These are phyloP conservation scores for Aspergillus luchuensis DNA, from an alignment of 2,329 filamentous ascomycete genomes.

Conservation along the genomic window DNA sequence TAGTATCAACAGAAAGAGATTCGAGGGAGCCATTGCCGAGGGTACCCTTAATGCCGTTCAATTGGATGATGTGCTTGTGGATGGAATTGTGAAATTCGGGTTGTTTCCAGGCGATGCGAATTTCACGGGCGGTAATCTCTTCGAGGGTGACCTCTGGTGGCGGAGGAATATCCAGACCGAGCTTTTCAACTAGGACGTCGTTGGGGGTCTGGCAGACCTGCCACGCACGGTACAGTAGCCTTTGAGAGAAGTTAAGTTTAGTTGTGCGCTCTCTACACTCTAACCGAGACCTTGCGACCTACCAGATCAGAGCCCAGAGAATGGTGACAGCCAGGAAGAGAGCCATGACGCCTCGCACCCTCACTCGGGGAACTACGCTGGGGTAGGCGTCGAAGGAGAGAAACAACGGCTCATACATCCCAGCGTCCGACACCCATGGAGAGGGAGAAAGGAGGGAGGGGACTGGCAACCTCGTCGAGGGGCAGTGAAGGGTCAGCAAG, in stretches of 20 bases:
- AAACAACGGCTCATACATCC: conserved; percentile 51
- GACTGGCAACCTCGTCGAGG: conserved; percentile 9
- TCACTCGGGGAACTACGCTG: conserved; percentile 48
- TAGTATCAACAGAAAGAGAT: conserved; percentile 15
- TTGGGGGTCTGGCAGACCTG: conserved; percentile 90
- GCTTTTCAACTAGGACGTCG: conserved; percentile 83
- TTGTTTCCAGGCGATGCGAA: conserved; percentile 87
- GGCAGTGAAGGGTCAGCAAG: neutral
- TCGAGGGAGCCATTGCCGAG: neutral
- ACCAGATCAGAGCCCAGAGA: conserved; percentile 54
- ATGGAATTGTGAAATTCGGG: conserved; percentile 68
- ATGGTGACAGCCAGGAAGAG: conserved; percentile 51
- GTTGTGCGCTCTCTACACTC: neutral
- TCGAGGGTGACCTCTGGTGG: conserved; percentile 87
- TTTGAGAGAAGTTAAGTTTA: conserved; percentile 37
- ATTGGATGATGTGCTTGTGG: conserved; percentile 84
- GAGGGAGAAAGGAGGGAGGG: conserved; percentile 13
- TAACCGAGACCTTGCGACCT: conserved; percentile 18
- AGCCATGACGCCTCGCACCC: conserved; percentile 53
- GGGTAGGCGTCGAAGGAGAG: conserved; percentile 51
- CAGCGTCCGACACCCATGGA: conserved; percentile 41
- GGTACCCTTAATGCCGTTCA: conserved; percentile 86
- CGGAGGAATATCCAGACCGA: conserved; percentile 91
- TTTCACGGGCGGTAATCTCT: conserved; percentile 81
- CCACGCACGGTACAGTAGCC: conserved; percentile 82